Evolutionary conservation across 306 rosid genomes (phyloP), one percentile per base, ranked within the genome.

Genomic region (Acacia confusa): DNA sequence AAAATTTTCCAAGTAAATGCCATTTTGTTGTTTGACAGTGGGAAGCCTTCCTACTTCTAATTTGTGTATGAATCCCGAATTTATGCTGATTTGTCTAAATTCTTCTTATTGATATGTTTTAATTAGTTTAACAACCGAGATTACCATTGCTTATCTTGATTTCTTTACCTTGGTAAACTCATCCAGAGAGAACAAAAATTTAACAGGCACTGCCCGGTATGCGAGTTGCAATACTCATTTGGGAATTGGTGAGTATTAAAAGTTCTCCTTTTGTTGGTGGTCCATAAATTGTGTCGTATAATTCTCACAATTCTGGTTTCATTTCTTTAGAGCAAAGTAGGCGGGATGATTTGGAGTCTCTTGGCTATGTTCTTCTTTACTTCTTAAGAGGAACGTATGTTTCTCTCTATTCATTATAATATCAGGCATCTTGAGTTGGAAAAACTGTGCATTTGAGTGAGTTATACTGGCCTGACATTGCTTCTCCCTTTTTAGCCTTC

Each of bases 311-410:
- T 65, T 82, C 74, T 79, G 27, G 50, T 79, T 79, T 85, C 52
- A 76, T 70, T 78, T 85, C 63, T 65, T 73, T 81, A 94, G 98
- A 94, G 84, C 98, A 94, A 87, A 89, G 97, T 85, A 87, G 98
- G 30, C 94, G 98, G 60, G 98, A 94, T 85, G 98, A 94, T 88
- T 86, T 94, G 83, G 98, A 94, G 83, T 94, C 98, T 72, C 93
- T 94, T 76, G 98, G 97, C 75, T 94, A 92, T 77, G 92, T 94
- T 79, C 91, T 94, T 69, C 81, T 94, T 88, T 94, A 94, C 85
- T 92, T 94, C 82, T 87, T 94, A 76, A 89, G 89, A 78, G 98
- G 98, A 92, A 94, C 97, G 98, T 94, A 78, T 67, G 88, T 45
- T 77, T 50, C 70, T 74, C 73, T 60, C 72, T 70, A 22, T 67